Conservation (phyloP, 176 grass and related monocot species). For the Pontederia crassipes region DNA sequence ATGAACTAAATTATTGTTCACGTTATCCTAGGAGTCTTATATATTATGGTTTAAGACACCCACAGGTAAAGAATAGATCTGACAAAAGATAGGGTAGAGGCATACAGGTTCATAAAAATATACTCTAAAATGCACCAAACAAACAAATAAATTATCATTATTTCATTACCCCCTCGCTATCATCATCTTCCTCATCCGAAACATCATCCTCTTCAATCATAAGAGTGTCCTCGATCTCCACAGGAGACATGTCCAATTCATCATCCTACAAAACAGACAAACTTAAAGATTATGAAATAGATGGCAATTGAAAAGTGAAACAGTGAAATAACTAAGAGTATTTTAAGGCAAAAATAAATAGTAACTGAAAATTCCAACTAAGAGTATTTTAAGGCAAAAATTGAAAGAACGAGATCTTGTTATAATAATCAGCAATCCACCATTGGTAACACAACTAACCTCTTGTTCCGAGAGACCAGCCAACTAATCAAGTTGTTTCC, state of each 20-base stretch:
- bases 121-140: neutral
- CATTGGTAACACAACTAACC: too few relatives aligned
- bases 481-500: too few relatives aligned
- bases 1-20: too few relatives aligned
- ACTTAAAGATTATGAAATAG: neutral
- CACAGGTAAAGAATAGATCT: too few relatives aligned
- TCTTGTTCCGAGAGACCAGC: too few relatives aligned
- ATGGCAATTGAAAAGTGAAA: neutral
- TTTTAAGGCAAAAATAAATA: neutral
- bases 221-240: slow-evolving; percentile 62
- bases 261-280: slow-evolving; percentile 42
- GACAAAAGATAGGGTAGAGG: too few relatives aligned
- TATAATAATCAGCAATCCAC: too few relatives aligned
- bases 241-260: slow-evolving; percentile 54
- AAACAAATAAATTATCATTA: slow-evolving; percentile 6
- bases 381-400: neutral
- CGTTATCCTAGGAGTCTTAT: too few relatives aligned
- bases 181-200: slow-evolving; percentile 76
- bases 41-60: too few relatives aligned
- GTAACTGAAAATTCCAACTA: neutral
- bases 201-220: slow-evolving; percentile 83
- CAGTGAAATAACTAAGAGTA: neutral
- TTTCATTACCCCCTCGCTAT: slow-evolving; percentile 38
- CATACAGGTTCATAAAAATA: neutral
- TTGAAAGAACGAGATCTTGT: neutral